phyloP scores from a whole-genome alignment of 192 early-diverging fungal genomes.

The Linderina pennispora region DNA sequence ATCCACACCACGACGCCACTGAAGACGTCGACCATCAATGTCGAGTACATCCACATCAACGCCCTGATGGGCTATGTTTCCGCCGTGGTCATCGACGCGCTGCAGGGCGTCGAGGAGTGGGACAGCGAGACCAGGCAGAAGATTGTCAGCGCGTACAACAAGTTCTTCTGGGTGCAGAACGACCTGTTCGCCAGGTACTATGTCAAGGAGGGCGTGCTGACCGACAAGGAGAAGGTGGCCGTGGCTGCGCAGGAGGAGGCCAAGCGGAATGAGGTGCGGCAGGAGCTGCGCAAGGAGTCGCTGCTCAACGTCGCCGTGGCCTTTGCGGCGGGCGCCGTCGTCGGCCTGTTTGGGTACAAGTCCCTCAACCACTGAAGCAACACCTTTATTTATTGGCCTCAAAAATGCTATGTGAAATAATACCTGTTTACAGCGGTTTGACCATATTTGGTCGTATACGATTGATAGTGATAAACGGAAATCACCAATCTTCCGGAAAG shows the following conservation, averaged over 20 bases:
- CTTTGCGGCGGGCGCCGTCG: constrained; percentile 15
- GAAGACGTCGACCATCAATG: constrained; percentile 74
- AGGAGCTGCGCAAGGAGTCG: constrained; percentile 32
- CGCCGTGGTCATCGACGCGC: constrained; percentile 47
- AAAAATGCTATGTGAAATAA: neutral
- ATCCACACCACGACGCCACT: constrained; percentile 69
- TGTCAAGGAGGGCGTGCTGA: constrained; percentile 51
- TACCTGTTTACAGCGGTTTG: neutral
- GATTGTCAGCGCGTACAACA: constrained; percentile 65
- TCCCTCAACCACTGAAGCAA: constrained; percentile 1
- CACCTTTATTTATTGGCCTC: neutral
- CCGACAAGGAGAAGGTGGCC: constrained; percentile 21
- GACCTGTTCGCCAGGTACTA: constrained; percentile 77
- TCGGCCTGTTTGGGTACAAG: constrained; percentile 17
- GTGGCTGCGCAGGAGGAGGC: constrained; percentile 13
- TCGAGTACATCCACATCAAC: constrained; percentile 78
- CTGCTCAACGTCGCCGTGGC: constrained; percentile 18
- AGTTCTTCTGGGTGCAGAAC: constrained; percentile 82
- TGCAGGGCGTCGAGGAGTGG: constrained; percentile 48
- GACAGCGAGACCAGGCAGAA: constrained; percentile 51
- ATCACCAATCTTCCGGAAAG: neutral
- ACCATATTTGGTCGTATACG: neutral
- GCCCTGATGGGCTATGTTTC: constrained; percentile 67
- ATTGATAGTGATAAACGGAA: neutral
- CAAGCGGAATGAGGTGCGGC: constrained; percentile 18